Evolutionary conservation across 805 yeast genomes (phyloP).

Genomic region (Starmerella davenportii): DNA sequence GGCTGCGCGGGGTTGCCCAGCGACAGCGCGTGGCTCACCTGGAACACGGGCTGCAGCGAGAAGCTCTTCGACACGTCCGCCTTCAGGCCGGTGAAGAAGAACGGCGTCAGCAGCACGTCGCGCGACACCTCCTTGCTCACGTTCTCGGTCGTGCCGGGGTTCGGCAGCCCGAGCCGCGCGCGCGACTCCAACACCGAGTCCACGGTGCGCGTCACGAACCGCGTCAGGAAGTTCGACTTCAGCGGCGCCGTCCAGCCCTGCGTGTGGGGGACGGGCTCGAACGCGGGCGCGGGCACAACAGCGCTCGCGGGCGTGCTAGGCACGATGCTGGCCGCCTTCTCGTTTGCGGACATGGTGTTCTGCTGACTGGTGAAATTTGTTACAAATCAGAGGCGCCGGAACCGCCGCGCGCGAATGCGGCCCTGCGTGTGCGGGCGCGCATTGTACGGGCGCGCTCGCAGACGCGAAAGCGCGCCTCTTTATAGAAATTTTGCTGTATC

Average conservation of each 20-base stretch:
- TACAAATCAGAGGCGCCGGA: too few species aligned
- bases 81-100: slow-evolving; percentile 84
- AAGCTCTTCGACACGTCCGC: slow-evolving; percentile 92
- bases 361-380: neutral
- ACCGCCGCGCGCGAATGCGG: too few species aligned
- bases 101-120: slow-evolving; percentile 79
- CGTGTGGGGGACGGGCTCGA: slow-evolving; percentile 13
- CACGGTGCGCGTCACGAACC: slow-evolving; percentile 10
- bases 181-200: slow-evolving; percentile 40
- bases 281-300: too few species aligned
- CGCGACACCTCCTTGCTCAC: slow-evolving; percentile 82
- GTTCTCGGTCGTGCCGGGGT: slow-evolving; percentile 92
- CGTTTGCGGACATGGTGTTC: too few species aligned
- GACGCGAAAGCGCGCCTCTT: too few species aligned
- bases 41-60: slow-evolving; percentile 73
- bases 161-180: slow-evolving; percentile 57
- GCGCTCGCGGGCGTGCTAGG: too few species aligned
- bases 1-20: slow-evolving; percentile 75
- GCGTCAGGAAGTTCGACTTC: slow-evolving; percentile 1
- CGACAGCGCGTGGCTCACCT: slow-evolving; percentile 83
- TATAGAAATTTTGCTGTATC: too few species aligned
- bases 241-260: slow-evolving; percentile 16
- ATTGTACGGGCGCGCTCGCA: too few species aligned
- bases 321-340: too few species aligned
- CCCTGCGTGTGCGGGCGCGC: too few species aligned